Percentiles rank a stretch among this genome's conserved stretches.
phyloP scores from a whole-genome alignment of 139 green algal genomes.

The Micromonas pusilla region DNA sequence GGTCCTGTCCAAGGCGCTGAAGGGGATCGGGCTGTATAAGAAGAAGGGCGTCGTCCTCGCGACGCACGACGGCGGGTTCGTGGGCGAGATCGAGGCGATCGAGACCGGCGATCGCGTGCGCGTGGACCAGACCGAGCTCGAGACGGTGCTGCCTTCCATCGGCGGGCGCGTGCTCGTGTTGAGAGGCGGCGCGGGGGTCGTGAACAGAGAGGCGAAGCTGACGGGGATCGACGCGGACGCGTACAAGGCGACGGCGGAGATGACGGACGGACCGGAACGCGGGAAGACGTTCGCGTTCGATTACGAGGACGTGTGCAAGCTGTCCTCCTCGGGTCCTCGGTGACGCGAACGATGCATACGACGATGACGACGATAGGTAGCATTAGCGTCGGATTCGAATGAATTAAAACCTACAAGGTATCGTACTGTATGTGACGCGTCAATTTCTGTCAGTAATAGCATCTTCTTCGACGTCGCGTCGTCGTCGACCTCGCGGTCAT shows the following conservation, averaged over 20 bases:
- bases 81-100: conserved; percentile 73
- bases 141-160: conserved; percentile 73
- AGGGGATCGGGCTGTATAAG: conserved; percentile 83
- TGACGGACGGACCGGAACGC: conserved; percentile 37
- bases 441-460: too few species aligned
- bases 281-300: conserved; percentile 60
- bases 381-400: too few species aligned
- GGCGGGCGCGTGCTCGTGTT: conserved; percentile 62
- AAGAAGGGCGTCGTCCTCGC: conserved; percentile 73
- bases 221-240: conserved; percentile 54
- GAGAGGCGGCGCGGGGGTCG: conserved; percentile 58
- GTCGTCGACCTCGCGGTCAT: too few species aligned
- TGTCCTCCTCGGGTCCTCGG: too few species aligned
- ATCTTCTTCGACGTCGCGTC: too few species aligned
- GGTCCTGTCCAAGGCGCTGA: conserved; percentile 68
- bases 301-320: conserved; percentile 88
- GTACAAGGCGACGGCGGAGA: conserved; percentile 59
- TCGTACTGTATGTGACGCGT: too few species aligned
- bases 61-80: conserved; percentile 58
- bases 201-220: conserved; percentile 46
- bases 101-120: conserved; percentile 58
- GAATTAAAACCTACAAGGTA: too few species aligned
- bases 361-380: too few species aligned
- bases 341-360: too few species aligned
- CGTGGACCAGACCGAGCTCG: conserved; percentile 88